Percentiles rank a stretch among this genome's conserved stretches.
Evolutionary conservation across 805 yeast genomes (phyloP).

Genomic region (Nakazawaea sp.): DNA sequence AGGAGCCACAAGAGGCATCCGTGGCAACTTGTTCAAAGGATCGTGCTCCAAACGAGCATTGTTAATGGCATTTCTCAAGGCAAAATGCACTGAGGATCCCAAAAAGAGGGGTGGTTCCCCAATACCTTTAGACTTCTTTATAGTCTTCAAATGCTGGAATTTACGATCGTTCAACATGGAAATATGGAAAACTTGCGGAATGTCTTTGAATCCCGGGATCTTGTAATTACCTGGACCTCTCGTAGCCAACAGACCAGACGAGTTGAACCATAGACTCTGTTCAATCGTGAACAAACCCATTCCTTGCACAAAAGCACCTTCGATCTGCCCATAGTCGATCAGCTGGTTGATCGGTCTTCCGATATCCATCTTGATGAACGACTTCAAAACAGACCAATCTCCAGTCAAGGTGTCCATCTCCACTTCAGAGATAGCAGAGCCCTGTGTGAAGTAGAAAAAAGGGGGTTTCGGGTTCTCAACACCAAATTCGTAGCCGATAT

Average conservation of each 20-base stretch:
- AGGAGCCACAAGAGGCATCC: constrained; percentile 28
- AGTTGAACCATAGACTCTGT: constrained; percentile 36
- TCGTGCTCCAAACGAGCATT: constrained; percentile 28
- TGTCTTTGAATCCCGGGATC: constrained; percentile 42
- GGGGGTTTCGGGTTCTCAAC: constrained; percentile 37
- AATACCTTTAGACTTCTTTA: constrained; percentile 37
- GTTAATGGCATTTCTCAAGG: constrained; percentile 34
- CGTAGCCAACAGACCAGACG: constrained; percentile 34
- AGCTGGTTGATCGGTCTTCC: constrained; percentile 43
- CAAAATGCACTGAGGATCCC: constrained; percentile 35
- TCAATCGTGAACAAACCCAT: constrained; percentile 43
- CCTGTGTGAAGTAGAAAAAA: constrained; percentile 40
- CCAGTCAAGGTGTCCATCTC: constrained; percentile 43
- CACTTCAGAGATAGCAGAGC: constrained; percentile 33
- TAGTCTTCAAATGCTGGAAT: constrained; percentile 35
- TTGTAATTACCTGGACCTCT: constrained; percentile 44
- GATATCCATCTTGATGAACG: constrained; percentile 41
- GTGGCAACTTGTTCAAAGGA: constrained; percentile 14
- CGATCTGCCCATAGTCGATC: constrained; percentile 43
- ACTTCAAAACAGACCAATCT: constrained; percentile 34
- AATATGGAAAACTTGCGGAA: constrained; percentile 38
- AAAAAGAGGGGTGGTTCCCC: constrained; percentile 46
- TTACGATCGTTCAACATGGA: constrained; percentile 32
- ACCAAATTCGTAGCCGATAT: constrained; percentile 35
- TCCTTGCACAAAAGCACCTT: constrained; percentile 44